Percentiles rank a stretch among this genome's conserved stretches.
Conservation (phyloP, 2,329 filamentous ascomycete species). For the Fonsecaea multimorphosa region DNA sequence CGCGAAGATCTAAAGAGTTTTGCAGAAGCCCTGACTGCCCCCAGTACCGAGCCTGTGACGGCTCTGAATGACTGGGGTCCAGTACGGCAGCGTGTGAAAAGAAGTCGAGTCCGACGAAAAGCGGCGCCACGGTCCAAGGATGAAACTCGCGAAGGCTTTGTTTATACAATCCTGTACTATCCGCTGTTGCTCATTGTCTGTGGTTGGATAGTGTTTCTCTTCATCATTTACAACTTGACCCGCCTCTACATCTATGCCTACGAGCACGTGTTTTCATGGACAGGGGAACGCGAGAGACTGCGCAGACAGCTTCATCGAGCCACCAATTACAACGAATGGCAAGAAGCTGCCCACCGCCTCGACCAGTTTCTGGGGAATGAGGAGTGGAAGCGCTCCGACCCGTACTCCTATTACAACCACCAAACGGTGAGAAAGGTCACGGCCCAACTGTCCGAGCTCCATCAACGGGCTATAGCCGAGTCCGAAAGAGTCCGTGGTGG, state of each 20-base stretch:
- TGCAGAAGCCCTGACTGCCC: conserved; percentile 78
- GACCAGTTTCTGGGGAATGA: conserved; percentile 79
- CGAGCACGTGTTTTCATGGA: conserved; percentile 90
- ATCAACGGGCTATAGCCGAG: conserved; percentile 50
- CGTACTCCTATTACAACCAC: conserved; percentile 82
- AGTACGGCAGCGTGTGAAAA: conserved; percentile 72
- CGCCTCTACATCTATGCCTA: conserved; percentile 90
- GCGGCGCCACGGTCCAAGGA: conserved; percentile 69
- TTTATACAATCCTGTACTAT: conserved; percentile 91
- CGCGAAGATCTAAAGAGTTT: conserved; percentile 78
- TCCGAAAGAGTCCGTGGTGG: conserved; percentile 40
- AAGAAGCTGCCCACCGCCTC: conserved; percentile 75
- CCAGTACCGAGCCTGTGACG: conserved; percentile 77
- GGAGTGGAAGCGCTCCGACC: conserved; percentile 56
- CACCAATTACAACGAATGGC: conserved; percentile 82
- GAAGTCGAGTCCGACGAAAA: conserved; percentile 53
- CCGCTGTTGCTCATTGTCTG: conserved; percentile 81
- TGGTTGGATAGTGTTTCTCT: conserved; percentile 78
- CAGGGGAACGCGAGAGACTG: conserved; percentile 75
- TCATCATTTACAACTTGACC: conserved; percentile 76
- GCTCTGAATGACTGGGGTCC: conserved; percentile 97
- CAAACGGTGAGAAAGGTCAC: conserved; percentile 79
- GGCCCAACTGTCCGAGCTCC: conserved; percentile 68
- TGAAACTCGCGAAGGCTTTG: conserved; percentile 91
- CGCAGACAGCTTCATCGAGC: conserved; percentile 74